Conservation (phyloP, 495 filamentous ascomycete species). For the Penicillium paxilli region DNA sequence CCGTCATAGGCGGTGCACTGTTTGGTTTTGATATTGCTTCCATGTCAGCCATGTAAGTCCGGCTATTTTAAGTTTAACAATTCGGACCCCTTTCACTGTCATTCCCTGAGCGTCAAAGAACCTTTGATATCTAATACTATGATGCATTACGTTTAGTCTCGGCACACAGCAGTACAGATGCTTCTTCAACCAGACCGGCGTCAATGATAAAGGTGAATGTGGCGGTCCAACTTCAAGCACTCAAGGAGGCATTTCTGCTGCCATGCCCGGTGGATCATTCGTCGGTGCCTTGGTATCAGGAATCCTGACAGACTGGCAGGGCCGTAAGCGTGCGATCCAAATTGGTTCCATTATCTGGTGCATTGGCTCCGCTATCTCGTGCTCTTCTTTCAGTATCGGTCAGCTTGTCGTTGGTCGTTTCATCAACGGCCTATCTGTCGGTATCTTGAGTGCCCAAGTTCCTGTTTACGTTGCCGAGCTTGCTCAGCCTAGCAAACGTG, state of each 20-base stretch:
- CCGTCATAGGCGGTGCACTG: conserved; percentile 56
- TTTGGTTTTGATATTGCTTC: conserved; percentile 76
- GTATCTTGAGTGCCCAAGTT: conserved; percentile 75
- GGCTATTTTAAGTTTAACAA: no score
- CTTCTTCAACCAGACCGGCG: conserved; percentile 56
- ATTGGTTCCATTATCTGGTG: conserved; percentile 62
- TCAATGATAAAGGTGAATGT: conserved; percentile 34
- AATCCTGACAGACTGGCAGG: conserved; percentile 62
- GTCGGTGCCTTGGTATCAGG: conserved; percentile 65
- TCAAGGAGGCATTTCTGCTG: conserved; percentile 60
- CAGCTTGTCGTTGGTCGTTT: conserved; percentile 72
- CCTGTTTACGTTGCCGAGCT: conserved; percentile 77
- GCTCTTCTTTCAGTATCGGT: conserved; percentile 68
- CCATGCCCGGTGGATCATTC: conserved; percentile 75
- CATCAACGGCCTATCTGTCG: conserved; percentile 73
- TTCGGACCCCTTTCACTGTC: not conserved
- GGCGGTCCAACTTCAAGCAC: conserved; percentile 47
- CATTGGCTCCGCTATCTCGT: conserved; percentile 65
- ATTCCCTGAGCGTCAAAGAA: no score
- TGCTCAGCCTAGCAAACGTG: conserved; percentile 66
- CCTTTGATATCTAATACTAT: not conserved
- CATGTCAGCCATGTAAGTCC: conserved; percentile 64
- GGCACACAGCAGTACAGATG: conserved; percentile 55
- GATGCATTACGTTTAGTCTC: conserved; percentile 19
- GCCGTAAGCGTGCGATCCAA: conserved; percentile 65